A percentile compares a stretch with the other conserved stretches of the same genome.
Evolutionary conservation across 768 basidiomycete genomes (phyloP).

Genomic region (Chalciporus piperatus): DNA sequence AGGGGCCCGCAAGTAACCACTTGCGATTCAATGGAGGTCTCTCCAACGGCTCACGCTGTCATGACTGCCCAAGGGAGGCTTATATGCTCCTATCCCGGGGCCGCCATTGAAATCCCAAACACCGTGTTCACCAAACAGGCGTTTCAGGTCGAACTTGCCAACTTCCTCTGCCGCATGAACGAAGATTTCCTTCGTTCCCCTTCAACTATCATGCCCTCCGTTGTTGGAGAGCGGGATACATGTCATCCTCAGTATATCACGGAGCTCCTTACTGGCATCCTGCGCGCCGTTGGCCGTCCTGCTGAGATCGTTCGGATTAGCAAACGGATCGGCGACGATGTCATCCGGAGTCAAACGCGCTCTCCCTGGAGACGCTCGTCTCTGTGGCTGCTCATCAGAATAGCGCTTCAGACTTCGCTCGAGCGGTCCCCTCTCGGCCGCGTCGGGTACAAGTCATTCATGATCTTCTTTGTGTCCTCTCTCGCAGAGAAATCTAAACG

Average conservation of each 20-base stretch:
- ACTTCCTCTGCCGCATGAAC: constrained; percentile 37
- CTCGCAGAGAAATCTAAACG: constrained; percentile 22
- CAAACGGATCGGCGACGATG: constrained; percentile 35
- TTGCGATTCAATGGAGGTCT: constrained; percentile 46
- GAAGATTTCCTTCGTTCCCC: constrained; percentile 30
- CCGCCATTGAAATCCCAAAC: constrained; percentile 37
- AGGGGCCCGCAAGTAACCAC: constrained; percentile 19
- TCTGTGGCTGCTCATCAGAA: constrained; percentile 36
- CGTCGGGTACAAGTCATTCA: constrained; percentile 45
- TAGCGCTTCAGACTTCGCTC: constrained; percentile 33
- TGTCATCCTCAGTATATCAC: constrained; percentile 44
- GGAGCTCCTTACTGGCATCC: constrained; percentile 43
- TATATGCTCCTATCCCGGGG: constrained; percentile 43
- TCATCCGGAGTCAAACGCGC: constrained; percentile 14
- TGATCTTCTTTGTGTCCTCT: constrained; percentile 38
- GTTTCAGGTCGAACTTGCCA: constrained; percentile 36
- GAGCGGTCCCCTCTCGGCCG: constrained; percentile 4
- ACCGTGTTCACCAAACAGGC: constrained; percentile 22
- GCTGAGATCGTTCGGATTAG: constrained; percentile 22
- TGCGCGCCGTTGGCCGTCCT: constrained; percentile 32
- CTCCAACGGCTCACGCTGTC: constrained; percentile 32
- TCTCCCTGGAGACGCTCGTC: constrained; percentile 37
- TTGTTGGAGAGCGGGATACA: constrained; percentile 19
- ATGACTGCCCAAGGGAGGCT: constrained; percentile 41
- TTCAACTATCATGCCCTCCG: constrained; percentile 28